Evolutionary conservation across 179 eudicot species (phyloP).

Genomic region (Beta macrorhiza): DNA sequence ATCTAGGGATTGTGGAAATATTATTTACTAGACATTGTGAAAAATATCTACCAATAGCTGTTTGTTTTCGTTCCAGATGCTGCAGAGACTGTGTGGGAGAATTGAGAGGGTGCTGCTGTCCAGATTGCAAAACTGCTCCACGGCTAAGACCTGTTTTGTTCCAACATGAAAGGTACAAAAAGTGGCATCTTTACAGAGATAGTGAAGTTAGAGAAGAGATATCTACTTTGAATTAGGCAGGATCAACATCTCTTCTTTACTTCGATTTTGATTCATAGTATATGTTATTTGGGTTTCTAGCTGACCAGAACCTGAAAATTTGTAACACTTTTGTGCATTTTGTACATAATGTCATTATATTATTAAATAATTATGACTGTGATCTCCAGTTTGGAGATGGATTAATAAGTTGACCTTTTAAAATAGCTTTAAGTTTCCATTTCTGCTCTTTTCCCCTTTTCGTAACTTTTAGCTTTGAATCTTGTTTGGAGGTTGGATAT

Average conservation of each 20-base stretch:
- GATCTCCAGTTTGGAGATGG: background rate
- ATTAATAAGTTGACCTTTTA: background rate
- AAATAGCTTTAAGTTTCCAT: background rate
- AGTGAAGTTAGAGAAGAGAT: conserved; percentile 11
- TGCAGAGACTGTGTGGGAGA: conserved; percentile 48
- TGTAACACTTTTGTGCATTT: background rate
- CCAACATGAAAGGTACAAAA: conserved; percentile 67
- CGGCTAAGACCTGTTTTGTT: conserved; percentile 75
- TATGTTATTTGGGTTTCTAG: background rate
- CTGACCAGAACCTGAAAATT: background rate
- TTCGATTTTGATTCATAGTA: background rate
- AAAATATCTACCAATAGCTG: background rate
- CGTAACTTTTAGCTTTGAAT: background rate
- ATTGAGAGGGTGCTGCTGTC: conserved; percentile 77
- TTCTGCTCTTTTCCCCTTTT: background rate
- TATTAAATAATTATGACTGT: background rate
- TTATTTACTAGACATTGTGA: background rate
- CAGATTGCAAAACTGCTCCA: conserved; percentile 61
- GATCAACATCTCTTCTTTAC: background rate
- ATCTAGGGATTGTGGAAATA: no score
- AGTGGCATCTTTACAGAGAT: conserved; percentile 90
- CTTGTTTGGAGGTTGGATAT: background rate
- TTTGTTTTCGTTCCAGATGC: conserved; percentile 28
- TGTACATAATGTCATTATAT: background rate
- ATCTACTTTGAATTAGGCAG: conserved; percentile 5